These are phyloP conservation scores for Pseudohalonectria lignicola DNA, from an alignment of 2,329 filamentous ascomycete species.

Conservation along the genomic window DNA sequence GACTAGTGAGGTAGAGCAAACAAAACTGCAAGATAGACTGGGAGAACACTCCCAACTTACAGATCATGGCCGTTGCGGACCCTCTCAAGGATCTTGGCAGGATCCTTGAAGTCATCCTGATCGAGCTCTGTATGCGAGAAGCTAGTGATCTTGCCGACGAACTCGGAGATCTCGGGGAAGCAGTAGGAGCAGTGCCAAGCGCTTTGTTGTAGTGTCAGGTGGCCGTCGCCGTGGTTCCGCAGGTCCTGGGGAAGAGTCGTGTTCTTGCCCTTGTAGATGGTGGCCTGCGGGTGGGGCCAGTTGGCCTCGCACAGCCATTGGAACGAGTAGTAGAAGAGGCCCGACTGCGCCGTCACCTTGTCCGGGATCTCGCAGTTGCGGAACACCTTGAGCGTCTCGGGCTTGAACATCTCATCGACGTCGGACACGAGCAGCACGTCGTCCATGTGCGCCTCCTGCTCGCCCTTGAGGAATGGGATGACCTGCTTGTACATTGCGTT, in stretches of 20 bases:
- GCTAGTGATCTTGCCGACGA: constrained; percentile 27
- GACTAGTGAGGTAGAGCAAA: too few species aligned
- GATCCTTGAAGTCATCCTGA: constrained; percentile 25
- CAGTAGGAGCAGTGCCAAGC: constrained; percentile 36
- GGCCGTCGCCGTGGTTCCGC: constrained; percentile 18
- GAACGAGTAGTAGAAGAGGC: constrained; percentile 26
- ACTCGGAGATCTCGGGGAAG: constrained; percentile 27
- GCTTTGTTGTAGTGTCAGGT: constrained; percentile 22
- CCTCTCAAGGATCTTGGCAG: constrained; percentile 22
- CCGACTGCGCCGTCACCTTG: constrained; percentile 19
- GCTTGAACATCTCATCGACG: constrained; percentile 31
- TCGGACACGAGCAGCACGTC: constrained; percentile 33
- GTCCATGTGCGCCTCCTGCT: constrained; percentile 16
- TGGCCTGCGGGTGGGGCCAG: constrained; percentile 34
- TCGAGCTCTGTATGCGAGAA: constrained; percentile 29
- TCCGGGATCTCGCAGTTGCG: constrained; percentile 23
- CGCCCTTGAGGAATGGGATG: constrained; percentile 23
- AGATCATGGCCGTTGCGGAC: constrained; percentile 30
- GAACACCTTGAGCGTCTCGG: constrained; percentile 19
- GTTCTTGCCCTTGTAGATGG: constrained; percentile 21
- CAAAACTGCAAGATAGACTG: too few species aligned
- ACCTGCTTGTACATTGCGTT: constrained; percentile 23
- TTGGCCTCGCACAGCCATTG: constrained; percentile 22
- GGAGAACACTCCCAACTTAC: too few species aligned
- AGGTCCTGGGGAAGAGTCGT: constrained; percentile 29